Evolutionary conservation across 1,284 basidiomycete species (phyloP).

Genomic region (Sporisorium sorghi): DNA sequence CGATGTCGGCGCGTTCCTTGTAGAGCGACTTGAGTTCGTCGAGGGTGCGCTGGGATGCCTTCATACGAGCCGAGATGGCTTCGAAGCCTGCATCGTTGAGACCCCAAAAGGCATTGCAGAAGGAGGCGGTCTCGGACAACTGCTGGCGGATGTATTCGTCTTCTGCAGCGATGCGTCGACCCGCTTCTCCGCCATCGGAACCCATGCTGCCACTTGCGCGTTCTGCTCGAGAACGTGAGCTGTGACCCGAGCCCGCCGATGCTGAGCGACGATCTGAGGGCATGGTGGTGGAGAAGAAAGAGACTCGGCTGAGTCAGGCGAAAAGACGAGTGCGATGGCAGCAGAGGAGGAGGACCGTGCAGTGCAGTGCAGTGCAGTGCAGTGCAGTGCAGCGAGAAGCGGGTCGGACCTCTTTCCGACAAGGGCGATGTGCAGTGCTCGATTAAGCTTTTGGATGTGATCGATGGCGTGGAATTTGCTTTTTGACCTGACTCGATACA

Average conservation of each 20-base stretch:
- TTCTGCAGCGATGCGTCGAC: conserved; percentile 55
- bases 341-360: conserved; percentile 1
- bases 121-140: conserved; percentile 74
- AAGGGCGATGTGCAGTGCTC: neutral
- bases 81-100: conserved; percentile 83
- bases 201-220: conserved; percentile 52
- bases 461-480: neutral
- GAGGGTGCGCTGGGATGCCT: conserved; percentile 84
- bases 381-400: neutral
- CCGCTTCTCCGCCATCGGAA: conserved; percentile 56
- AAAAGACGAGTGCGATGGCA: neutral
- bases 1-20: conserved; percentile 88
- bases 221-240: conserved; percentile 46
- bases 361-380: conserved; percentile 1
- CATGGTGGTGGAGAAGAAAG: conserved; percentile 27
- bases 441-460: neutral
- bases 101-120: conserved; percentile 95
- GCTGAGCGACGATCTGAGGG: conserved; percentile 52
- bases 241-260: conserved; percentile 52
- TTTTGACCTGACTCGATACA: neutral
- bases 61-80: conserved; percentile 86
- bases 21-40: conserved; percentile 88
- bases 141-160: conserved; percentile 60
- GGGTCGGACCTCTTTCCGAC: conserved; percentile 8
- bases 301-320: conserved; percentile 8